phyloP scores from a whole-genome alignment of 768 basidiomycete genomes.

The Kwoniella sp. region DNA sequence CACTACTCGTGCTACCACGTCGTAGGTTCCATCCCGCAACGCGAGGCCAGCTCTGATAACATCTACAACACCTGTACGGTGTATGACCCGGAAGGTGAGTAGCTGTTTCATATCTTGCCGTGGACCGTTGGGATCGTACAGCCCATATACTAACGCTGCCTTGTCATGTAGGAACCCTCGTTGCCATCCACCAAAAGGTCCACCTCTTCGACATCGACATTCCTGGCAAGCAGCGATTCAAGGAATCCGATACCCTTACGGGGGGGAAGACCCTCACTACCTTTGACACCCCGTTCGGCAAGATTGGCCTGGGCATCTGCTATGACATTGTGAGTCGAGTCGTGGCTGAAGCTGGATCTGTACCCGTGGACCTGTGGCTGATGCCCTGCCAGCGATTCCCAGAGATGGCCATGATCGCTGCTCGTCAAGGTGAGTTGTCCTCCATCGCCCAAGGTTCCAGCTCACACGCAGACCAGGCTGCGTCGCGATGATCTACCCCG shows the following conservation, averaged over 20 bases:
- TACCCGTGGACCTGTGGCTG: not conserved
- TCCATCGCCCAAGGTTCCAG: not conserved
- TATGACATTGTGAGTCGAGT: conserved; percentile 64
- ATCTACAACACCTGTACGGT: conserved; percentile 91
- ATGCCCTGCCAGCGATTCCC: conserved; percentile 54
- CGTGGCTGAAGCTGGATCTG: not conserved
- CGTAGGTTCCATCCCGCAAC: conserved; percentile 87
- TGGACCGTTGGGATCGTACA: not conserved
- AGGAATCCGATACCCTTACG: conserved; percentile 63
- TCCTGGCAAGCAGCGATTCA: conserved; percentile 49
- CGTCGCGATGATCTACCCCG: conserved; percentile 83
- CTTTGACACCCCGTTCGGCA: conserved; percentile 96
- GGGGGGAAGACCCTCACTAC: conserved; percentile 69
- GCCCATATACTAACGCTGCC: no score
- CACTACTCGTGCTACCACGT: not conserved
- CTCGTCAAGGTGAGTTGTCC: conserved; percentile 65
- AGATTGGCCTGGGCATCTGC: conserved; percentile 91
- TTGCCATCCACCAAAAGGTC: conserved; percentile 85
- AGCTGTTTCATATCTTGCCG: no score
- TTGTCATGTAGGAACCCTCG: conserved; percentile 79
- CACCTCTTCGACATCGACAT: conserved; percentile 99
- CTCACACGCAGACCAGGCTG: conserved; percentile 58
- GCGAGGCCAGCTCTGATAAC: conserved; percentile 59
- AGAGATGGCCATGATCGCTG: conserved; percentile 84
- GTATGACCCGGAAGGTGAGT: conserved; percentile 60